phyloP scores from a whole-genome alignment of 2,329 filamentous ascomycete species.

The Botryosphaeria agaves region DNA sequence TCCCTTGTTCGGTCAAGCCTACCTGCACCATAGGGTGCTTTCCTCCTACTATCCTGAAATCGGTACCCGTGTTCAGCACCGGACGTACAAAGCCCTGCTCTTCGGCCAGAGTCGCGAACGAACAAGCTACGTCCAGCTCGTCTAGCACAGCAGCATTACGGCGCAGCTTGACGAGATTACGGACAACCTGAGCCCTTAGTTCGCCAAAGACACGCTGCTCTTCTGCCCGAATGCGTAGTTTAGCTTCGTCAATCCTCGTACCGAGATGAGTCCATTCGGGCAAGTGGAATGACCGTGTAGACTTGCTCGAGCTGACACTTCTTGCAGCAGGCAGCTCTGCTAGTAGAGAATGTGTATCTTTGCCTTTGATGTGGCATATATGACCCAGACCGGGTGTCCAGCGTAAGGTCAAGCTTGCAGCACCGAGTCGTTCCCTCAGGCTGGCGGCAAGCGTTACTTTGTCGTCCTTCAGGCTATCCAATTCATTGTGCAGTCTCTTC shows the following conservation, averaged over 20 bases:
- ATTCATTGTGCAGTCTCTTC: slow-evolving; percentile 45
- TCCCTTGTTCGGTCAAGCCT: slow-evolving; percentile 61
- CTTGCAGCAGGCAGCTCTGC: slow-evolving; percentile 25
- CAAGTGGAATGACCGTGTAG: slow-evolving; percentile 69
- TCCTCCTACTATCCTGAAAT: slow-evolving; percentile 67
- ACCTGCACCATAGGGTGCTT: slow-evolving; percentile 85
- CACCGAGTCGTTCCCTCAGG: slow-evolving; percentile 44
- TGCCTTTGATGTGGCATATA: slow-evolving; percentile 78
- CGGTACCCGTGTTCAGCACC: slow-evolving; percentile 41
- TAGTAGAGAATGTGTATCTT: slow-evolving; percentile 37
- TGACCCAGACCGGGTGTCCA: slow-evolving; percentile 82
- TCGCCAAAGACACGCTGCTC: slow-evolving; percentile 64
- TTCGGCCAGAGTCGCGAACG: slow-evolving; percentile 62
- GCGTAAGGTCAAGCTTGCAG: slow-evolving; percentile 54
- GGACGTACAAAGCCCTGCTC: slow-evolving; percentile 63
- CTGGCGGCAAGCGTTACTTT: slow-evolving; percentile 42
- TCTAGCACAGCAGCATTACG: slow-evolving; percentile 85
- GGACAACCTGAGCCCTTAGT: slow-evolving; percentile 59
- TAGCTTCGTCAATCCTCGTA: slow-evolving; percentile 58
- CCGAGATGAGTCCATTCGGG: slow-evolving; percentile 74
- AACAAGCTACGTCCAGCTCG: slow-evolving; percentile 78
- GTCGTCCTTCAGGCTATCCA: slow-evolving; percentile 41
- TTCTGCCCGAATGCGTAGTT: slow-evolving; percentile 62
- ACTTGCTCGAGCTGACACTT: slow-evolving; percentile 62
- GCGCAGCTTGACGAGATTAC: slow-evolving; percentile 69